A percentile compares a stretch with the other conserved stretches of the same genome.
Conservation (phyloP, 371 early-diverging fungal genomes). For the Mucor racemosus region DNA sequence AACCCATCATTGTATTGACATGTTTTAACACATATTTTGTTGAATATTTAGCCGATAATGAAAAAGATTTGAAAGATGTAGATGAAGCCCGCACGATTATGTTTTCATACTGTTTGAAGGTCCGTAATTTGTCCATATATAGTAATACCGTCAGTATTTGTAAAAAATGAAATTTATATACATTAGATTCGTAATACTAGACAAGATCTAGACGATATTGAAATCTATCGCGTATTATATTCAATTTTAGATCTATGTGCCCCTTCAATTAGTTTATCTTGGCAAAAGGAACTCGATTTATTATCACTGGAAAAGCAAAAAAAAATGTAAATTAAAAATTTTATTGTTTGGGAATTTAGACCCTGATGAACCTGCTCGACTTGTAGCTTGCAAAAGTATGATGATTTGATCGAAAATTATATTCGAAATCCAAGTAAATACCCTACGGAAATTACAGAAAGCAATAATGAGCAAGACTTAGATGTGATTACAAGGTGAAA, state of each 20-base stretch:
- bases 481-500: not conserved
- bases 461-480: not conserved
- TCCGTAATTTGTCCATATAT: slow-evolving; percentile 11
- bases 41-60: slow-evolving; percentile 1
- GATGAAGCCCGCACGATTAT: slow-evolving; percentile 6
- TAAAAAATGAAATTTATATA: not conserved
- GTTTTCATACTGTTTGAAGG: slow-evolving; percentile 21
- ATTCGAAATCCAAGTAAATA: slow-evolving; percentile 6
- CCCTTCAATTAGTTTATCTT: not conserved
- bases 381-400: not conserved
- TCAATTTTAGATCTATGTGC: slow-evolving; percentile 8
- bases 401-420: slow-evolving; percentile 12
- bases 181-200: slow-evolving; percentile 1
- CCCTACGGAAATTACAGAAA: not conserved
- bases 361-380: not conserved
- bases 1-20: not conserved
- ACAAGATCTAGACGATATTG: slow-evolving; percentile 12
- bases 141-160: slow-evolving; percentile 6
- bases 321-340: not conserved
- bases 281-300: slow-evolving; percentile 6
- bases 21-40: not conserved
- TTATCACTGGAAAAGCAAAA: not conserved
- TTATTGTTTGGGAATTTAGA: not conserved
- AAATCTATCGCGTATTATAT: slow-evolving; percentile 14
- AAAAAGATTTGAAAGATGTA: not conserved